Base-by-base conservation (phyloP, 176 grass and related monocot genomes). In the Zoysia pacifica region DNA sequence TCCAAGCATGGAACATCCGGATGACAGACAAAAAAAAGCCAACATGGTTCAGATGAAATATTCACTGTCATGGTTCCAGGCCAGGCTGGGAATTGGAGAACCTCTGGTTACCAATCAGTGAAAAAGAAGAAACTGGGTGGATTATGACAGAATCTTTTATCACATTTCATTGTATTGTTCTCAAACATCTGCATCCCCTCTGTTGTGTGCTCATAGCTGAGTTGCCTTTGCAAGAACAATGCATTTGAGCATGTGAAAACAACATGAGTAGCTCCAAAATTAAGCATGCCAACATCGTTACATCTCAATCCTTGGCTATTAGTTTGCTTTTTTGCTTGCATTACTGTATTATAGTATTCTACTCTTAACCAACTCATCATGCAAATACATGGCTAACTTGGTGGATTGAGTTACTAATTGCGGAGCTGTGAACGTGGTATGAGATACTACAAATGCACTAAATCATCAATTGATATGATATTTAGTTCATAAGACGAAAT, bases 91-190 rank as follows among this genome's bases (percentile, higher is more conserved):
- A 82, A 88, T 41, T 84, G 72, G 75, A 47, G 67, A 77, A 94
- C 77, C 67, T 60, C 64, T 89, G 80, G 73, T 67, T 77, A 82
- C 81, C 16, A 7, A 77, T 86, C 65, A 44, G 63, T 67, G 56
- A 20, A 72, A 77, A 28, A 61, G 37, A 63, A 75, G 74, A 83
- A 41, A 62, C 65, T 8, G 69, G 79, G 50, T 77, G 69, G 79
- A 88, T 80, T 77, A 87, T 66, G 72, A 91, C 85, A 93, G 84
- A 84, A 94, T 88, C 82, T 83, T 60, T 43, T 28, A 67, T 15
- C 65, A 18, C 48, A 76, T 77, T 90, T 93, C 80, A 59, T 65
- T 28, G n/a, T 72, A 51, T 78, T 53, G 28, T 79, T 69, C 50
- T 19, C 68, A 78, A 45, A 89, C 78, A 85, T 81, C 66, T 67